Conservation (phyloP, 352 stramenopile species). For the Pythium phragmiticola region DNA sequence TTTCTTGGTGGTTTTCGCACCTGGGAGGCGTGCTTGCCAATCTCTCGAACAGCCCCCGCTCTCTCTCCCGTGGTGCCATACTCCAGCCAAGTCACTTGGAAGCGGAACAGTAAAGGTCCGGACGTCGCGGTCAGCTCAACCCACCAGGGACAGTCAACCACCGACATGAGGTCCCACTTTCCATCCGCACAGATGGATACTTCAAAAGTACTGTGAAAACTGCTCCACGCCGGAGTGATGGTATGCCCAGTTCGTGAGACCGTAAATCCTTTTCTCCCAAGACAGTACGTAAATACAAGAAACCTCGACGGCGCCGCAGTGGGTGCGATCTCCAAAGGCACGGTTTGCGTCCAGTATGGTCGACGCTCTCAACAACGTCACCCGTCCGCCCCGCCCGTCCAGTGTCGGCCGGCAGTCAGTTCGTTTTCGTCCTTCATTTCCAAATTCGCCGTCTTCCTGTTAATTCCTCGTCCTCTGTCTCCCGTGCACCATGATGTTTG, state of each 20-base stretch:
- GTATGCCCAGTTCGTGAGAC: slow-evolving; percentile 2
- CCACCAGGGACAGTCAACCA: background rate
- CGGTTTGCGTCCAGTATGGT: no score
- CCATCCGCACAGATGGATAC: slow-evolving; percentile 8
- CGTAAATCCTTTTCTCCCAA: slow-evolving; percentile 8
- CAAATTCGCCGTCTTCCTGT: slow-evolving; percentile 1
- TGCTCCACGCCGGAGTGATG: no score
- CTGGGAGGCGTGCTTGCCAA: background rate
- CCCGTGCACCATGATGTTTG: slow-evolving; percentile 1
- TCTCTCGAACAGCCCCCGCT: background rate
- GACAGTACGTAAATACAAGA: no score
- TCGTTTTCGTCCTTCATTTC: slow-evolving; percentile 7
- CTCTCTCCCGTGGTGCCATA: background rate
- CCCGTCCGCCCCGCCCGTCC: no score
- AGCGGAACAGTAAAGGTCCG: slow-evolving; percentile 7
- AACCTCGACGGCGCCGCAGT: no score
- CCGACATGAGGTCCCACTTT: slow-evolving; percentile 3
- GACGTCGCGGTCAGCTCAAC: slow-evolving; percentile 1
- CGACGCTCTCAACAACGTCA: no score
- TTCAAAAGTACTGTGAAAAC: background rate
- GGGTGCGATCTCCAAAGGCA: no score
- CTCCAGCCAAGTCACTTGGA: background rate
- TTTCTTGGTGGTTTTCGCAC: background rate
- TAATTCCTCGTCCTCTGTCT: background rate
- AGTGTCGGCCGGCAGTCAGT: no score